A percentile compares a stretch with the other conserved stretches of the same genome.
These are phyloP conservation scores for Glebionis coronaria DNA, from an alignment of 129 eudicot genomes.

Conservation along the genomic window DNA sequence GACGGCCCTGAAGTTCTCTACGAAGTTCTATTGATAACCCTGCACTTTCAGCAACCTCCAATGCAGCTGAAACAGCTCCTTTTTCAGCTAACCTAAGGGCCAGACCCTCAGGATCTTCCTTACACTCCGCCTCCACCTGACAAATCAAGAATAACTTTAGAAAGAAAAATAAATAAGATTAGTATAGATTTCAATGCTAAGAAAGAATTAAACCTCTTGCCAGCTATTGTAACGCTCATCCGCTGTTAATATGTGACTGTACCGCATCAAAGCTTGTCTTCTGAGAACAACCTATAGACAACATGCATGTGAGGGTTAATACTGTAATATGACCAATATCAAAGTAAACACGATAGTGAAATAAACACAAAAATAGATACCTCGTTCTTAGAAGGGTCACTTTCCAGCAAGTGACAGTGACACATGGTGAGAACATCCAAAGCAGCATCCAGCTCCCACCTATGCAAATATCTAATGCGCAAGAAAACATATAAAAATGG, in stretches of 20 bases:
- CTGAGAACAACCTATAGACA: slow-evolving; percentile 60
- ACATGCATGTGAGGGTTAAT: slow-evolving; percentile 16
- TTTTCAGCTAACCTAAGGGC: slow-evolving; percentile 95
- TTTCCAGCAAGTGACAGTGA: slow-evolving; percentile 81
- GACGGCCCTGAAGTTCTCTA: slow-evolving; percentile 98
- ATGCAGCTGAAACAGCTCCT: slow-evolving; percentile 98
- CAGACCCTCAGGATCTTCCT: slow-evolving; percentile 96
- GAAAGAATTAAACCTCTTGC: slow-evolving; percentile 74
- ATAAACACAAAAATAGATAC: slow-evolving; percentile 33
- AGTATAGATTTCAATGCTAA: not conserved
- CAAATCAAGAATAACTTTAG: slow-evolving; percentile 11
- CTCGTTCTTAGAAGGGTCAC: slow-evolving; percentile 66
- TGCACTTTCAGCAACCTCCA: slow-evolving; percentile 97
- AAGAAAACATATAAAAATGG: slow-evolving; percentile 20
- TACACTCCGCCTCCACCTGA: slow-evolving; percentile 90
- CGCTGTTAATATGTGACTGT: slow-evolving; percentile 85
- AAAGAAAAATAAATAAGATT: not conserved
- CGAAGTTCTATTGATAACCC: slow-evolving; percentile 85
- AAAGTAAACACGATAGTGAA: slow-evolving; percentile 11
- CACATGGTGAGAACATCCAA: slow-evolving; percentile 99
- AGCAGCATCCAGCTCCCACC: slow-evolving; percentile 98
- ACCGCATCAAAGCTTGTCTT: slow-evolving; percentile 76
- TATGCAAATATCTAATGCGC: slow-evolving; percentile 66
- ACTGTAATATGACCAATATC: not conserved
- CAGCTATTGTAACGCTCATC: slow-evolving; percentile 86